These are phyloP conservation scores for Colletotrichum magnum DNA, from an alignment of 2,329 filamentous ascomycete species.

Conservation along the genomic window DNA sequence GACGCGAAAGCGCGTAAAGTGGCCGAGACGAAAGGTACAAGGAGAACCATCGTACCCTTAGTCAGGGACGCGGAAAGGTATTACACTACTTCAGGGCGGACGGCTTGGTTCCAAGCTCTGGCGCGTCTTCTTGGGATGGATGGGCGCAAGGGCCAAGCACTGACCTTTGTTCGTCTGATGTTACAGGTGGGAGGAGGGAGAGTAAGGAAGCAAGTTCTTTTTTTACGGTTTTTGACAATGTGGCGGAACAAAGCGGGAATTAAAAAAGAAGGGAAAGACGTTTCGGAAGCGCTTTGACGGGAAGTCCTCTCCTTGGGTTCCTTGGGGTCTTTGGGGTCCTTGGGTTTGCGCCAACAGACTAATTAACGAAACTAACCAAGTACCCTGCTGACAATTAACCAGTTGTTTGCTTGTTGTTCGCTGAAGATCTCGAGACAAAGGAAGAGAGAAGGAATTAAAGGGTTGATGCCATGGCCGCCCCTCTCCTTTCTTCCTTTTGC, in stretches of 20 bases:
- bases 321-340: background rate
- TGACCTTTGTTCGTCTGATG: conserved; percentile 38
- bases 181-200: conserved; percentile 26
- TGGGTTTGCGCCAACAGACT: background rate
- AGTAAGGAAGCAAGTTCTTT: background rate
- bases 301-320: background rate
- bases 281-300: conserved; percentile 9
- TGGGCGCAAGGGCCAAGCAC: conserved; percentile 21
- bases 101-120: background rate
- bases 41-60: background rate
- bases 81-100: background rate
- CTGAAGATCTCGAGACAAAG: background rate
- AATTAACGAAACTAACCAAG: too few species aligned
- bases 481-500: background rate
- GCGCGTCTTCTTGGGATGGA: background rate
- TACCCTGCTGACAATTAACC: too few species aligned
- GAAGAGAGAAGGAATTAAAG: background rate
- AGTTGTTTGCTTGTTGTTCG: background rate
- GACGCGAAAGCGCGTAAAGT: conserved; percentile 31
- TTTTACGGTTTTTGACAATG: conserved; percentile 11
- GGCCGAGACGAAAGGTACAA: background rate
- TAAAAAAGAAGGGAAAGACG: background rate
- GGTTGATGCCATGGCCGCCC: background rate
- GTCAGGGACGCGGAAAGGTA: too few species aligned
- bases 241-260: conserved; percentile 24